Evolutionary conservation across 192 early-diverging fungal species (phyloP).

Genomic region (Coemansia sp.): DNA sequence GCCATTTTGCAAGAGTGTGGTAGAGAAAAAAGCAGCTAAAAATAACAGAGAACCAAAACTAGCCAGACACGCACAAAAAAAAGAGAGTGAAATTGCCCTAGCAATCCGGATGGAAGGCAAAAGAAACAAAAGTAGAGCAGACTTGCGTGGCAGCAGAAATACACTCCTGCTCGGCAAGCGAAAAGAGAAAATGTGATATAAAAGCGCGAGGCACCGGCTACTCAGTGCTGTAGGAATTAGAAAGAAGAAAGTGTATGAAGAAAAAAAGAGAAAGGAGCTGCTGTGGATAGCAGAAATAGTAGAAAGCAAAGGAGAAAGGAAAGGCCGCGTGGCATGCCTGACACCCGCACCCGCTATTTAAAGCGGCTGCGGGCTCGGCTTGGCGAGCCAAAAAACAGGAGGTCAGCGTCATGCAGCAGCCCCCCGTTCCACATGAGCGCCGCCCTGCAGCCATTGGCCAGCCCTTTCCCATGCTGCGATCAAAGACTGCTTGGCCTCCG

Average conservation of each 20-base stretch:
- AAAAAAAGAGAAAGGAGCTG: not conserved
- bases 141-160: not conserved
- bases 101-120: slow-evolving; percentile 2
- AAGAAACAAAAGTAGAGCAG: not conserved
- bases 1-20: slow-evolving; percentile 55
- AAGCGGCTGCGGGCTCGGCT: slow-evolving; percentile 9
- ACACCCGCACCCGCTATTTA: slow-evolving; percentile 2
- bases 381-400: not conserved
- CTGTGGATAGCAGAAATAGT: not conserved
- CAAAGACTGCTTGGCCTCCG: slow-evolving; percentile 7
- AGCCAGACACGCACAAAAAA: not conserved
- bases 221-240: slow-evolving; percentile 3
- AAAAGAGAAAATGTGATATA: not conserved
- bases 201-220: slow-evolving; percentile 1
- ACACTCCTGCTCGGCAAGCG: slow-evolving; percentile 1
- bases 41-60: not conserved
- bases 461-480: not conserved
- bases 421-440: slow-evolving; percentile 11
- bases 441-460: slow-evolving; percentile 12
- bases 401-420: slow-evolving; percentile 2
- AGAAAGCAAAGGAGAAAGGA: not conserved
- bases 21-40: not conserved
- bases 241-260: slow-evolving; percentile 8
- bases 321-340: slow-evolving; percentile 5
- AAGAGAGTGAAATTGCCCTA: not conserved